Conservation (phyloP, 2,329 filamentous ascomycete genomes). For the Sclerotinia glacialis region DNA sequence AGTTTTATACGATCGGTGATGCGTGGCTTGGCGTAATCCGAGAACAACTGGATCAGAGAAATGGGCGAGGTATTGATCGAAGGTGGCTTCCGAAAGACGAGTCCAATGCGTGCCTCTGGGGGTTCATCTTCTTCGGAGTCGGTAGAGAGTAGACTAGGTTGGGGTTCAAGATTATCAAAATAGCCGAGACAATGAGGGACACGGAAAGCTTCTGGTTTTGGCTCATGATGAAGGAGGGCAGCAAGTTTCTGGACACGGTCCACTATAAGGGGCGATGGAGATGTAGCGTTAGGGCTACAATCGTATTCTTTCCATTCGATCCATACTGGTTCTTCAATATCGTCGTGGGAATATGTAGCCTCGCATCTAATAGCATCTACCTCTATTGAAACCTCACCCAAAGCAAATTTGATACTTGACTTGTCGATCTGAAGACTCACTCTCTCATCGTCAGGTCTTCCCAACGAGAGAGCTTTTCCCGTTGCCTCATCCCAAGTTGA, state of each 20-base stretch:
- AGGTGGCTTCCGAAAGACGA: conserved; percentile 52
- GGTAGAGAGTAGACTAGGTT: conserved; percentile 11
- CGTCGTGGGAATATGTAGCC: conserved; percentile 42
- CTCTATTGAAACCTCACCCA: conserved; percentile 5
- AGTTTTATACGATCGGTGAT: conserved; percentile 52
- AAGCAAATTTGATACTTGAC: conserved; percentile 24
- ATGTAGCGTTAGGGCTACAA: conserved; percentile 39
- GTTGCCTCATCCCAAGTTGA: conserved; percentile 42
- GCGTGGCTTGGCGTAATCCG: conserved; percentile 44
- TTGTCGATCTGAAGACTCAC: conserved; percentile 24
- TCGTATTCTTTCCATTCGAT: conserved; percentile 53
- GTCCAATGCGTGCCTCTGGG: conserved; percentile 47
- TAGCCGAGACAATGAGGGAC: conserved; percentile 52
- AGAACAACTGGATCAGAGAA: conserved; percentile 50
- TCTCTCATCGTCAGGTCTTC: conserved; percentile 29
- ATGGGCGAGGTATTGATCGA: conserved; percentile 44
- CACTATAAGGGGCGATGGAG: conserved; percentile 44
- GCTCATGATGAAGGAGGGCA: conserved; percentile 47
- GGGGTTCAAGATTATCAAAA: conserved; percentile 44
- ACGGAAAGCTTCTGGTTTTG: conserved; percentile 50
- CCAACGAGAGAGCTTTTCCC: conserved; percentile 44
- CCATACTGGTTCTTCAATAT: conserved; percentile 44
- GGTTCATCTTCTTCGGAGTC: conserved; percentile 43
- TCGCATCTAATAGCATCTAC: conserved; percentile 40
- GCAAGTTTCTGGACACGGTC: conserved; percentile 49